Base-by-base conservation (phyloP, 1,284 basidiomycete species). In the Ganoderma boninense region DNA sequence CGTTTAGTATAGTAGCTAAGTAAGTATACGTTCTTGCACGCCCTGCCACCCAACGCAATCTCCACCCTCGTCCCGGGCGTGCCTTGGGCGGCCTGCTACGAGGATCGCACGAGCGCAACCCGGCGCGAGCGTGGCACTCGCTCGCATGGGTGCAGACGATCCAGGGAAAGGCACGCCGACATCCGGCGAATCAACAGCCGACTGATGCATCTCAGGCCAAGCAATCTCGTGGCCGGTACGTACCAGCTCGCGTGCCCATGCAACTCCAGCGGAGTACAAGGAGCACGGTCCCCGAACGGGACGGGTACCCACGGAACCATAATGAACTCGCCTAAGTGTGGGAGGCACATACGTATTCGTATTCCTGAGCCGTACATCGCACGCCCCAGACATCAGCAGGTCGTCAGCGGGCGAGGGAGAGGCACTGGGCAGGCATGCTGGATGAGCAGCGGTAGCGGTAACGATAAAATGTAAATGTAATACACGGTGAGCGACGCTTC, bases 31-130 rank as follows among this genome's bases (percentile, higher is more conserved):
- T 60, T 40, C 57, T 40, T 4, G 38, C 57, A 57, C 23, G 40
- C 57, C 57, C n/a, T 60, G 38, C 57, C 32, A 5, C 44, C 43
- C 57, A 59, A 38, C 32, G 57, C 57, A 32, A 38, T 32, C 29
- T n/a, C 14, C 18, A 60, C 57, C 20, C 38, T 60, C 57, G 57
- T 54, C 49, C 23, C 23, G 8, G 57, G 20, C 57, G 57, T 40
- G 35, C 57, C 57, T 40, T 40, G 57, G 3, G 42, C 32, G 54
- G 62, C 59, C 64, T 32, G 57, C 65, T 32, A 63, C 65, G 65
- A 66, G 42, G 65, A 66, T 61, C 65, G 65, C 57, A 52, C 65
- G 52, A 23, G 64, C 38, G 29, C 63, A 40, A 26, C 42, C 65
- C 35, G 32, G 32, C 32, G n/a, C 32, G 20, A 40, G 57, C 32